phyloP scores from a whole-genome alignment of 192 early-diverging fungal species.

The Polychytrium aggregatum region DNA sequence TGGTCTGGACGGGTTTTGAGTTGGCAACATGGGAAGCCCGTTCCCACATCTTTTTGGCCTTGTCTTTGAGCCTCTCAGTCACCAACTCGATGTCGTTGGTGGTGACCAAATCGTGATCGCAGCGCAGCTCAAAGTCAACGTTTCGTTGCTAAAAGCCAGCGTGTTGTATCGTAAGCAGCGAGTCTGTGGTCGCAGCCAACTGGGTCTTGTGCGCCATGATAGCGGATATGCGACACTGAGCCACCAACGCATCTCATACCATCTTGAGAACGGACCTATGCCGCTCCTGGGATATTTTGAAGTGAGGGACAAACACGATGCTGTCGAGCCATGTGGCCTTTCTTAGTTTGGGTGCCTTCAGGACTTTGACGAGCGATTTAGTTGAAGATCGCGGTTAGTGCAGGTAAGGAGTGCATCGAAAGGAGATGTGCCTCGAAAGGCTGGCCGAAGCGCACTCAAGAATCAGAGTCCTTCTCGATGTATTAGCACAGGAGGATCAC shows the following conservation, averaged over 20 bases:
- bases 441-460: too few relatives aligned
- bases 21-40: conserved; percentile 10
- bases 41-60: conserved; percentile 31
- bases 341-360: conserved; percentile 18
- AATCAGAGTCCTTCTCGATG: too few relatives aligned
- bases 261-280: conserved; percentile 18
- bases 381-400: background rate
- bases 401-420: background rate
- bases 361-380: conserved; percentile 14
- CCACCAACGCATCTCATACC: too few relatives aligned
- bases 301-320: conserved; percentile 16
- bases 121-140: conserved; percentile 39
- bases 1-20: conserved; percentile 14
- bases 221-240: too few relatives aligned
- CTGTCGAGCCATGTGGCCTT: conserved; percentile 30
- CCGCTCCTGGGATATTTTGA: conserved; percentile 23
- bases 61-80: conserved; percentile 23
- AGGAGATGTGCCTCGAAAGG: background rate
- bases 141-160: too few relatives aligned
- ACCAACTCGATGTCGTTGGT: conserved; percentile 28
- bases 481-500: background rate
- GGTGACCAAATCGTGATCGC: conserved; percentile 31
- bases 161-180: too few relatives aligned
- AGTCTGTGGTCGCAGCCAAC: too few relatives aligned
- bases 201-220: too few relatives aligned